phyloP scores from a whole-genome alignment of 306 rosid genomes.

The Astragalus membranaceus region DNA sequence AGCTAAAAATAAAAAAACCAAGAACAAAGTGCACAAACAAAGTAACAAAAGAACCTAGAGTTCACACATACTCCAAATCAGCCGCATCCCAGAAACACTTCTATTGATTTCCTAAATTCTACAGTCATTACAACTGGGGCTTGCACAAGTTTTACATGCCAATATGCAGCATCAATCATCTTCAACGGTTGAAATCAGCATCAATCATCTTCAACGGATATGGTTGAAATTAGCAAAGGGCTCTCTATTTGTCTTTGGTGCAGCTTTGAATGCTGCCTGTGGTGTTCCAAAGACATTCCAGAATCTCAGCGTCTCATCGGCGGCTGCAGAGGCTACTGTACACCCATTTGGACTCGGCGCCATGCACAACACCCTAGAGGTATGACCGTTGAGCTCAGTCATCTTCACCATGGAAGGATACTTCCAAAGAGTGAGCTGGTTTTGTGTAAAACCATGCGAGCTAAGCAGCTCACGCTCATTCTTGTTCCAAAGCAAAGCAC shows the following conservation, averaged over 20 bases:
- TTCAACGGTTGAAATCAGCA: no score
- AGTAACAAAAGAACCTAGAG: no score
- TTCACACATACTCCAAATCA: no score
- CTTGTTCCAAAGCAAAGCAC: conserved; percentile 64
- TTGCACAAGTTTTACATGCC: no score
- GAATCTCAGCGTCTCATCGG: conserved; percentile 28
- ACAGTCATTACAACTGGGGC: no score
- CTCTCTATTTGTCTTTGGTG: conserved; percentile 12
- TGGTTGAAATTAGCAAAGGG: conserved; percentile 30
- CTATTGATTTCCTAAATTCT: no score
- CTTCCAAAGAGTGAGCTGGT: conserved; percentile 70
- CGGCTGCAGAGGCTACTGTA: conserved; percentile 46
- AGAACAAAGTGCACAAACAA: no score
- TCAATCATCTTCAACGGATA: conserved; percentile 18
- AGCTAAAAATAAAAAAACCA: no score
- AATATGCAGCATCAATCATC: no score
- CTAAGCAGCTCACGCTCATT: conserved; percentile 75
- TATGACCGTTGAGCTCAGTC: conserved; percentile 70
- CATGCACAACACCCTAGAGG: conserved; percentile 68
- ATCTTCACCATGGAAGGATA: conserved; percentile 72
- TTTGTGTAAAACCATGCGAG: conserved; percentile 64
- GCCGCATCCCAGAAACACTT: no score
- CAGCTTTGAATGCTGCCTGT: conserved; percentile 15
- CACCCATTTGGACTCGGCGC: conserved; percentile 42
- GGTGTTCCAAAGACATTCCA: conserved; percentile 44